Conservation (phyloP, 2,329 filamentous ascomycete species). For the Albophoma yamanashiensis region DNA sequence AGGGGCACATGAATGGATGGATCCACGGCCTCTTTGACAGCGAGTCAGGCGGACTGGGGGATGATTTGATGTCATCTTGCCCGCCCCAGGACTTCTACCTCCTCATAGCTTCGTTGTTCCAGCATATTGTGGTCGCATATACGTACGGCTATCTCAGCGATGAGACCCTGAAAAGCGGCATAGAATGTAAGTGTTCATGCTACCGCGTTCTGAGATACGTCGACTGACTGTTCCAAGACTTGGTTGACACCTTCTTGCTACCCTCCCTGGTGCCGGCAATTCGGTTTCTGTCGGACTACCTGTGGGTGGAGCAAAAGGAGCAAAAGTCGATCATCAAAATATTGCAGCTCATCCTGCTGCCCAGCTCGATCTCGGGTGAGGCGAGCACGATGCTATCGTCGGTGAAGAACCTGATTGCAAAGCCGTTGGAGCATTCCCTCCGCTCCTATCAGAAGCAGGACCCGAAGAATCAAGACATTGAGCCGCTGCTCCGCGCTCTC, state of each 20-base stretch:
- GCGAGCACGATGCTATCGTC: constrained; percentile 60
- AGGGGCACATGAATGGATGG: constrained; percentile 60
- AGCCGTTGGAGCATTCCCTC: constrained; percentile 56
- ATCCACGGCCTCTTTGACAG: constrained; percentile 67
- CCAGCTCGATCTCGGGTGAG: constrained; percentile 60
- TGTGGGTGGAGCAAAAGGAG: constrained; percentile 56
- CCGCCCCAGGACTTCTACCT: constrained; percentile 75
- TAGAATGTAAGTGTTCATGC: constrained; percentile 52
- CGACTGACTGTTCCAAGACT: constrained; percentile 32
- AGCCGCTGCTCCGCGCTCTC: constrained; percentile 56
- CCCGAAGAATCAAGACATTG: constrained; percentile 57
- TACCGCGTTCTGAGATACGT: not conserved
- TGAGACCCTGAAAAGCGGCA: constrained; percentile 60
- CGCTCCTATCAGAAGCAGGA: constrained; percentile 56
- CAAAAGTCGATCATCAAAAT: constrained; percentile 61
- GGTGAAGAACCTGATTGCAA: constrained; percentile 61
- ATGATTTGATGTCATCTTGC: constrained; percentile 74
- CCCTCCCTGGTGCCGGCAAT: constrained; percentile 67
- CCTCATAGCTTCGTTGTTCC: constrained; percentile 65
- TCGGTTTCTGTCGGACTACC: constrained; percentile 58
- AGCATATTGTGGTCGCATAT: constrained; percentile 62
- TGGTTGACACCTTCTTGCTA: constrained; percentile 71
- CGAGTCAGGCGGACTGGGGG: constrained; percentile 61
- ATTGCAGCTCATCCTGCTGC: constrained; percentile 60
- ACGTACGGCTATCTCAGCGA: constrained; percentile 54